These are phyloP conservation scores for Trichoderma atrobrunneum DNA, from an alignment of 2,329 filamentous ascomycete genomes.

Conservation along the genomic window DNA sequence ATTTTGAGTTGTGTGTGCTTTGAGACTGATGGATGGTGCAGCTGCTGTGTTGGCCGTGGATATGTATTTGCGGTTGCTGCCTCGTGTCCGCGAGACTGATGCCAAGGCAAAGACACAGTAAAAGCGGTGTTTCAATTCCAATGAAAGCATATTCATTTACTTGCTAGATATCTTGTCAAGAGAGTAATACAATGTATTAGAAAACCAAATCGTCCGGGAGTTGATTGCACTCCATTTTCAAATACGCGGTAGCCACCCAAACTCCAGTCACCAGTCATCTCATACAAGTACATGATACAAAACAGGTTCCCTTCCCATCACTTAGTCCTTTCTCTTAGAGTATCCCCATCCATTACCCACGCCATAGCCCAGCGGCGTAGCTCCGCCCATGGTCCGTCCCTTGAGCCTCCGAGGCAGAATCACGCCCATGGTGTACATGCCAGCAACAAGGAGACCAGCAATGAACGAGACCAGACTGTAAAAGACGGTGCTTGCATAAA, in stretches of 20 bases:
- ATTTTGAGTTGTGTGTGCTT: neutral
- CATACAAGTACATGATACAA: constrained; percentile 13
- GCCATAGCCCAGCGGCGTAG: constrained; percentile 57
- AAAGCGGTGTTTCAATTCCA: neutral
- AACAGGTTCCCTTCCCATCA: neutral
- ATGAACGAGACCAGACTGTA: constrained; percentile 59
- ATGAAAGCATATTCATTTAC: neutral
- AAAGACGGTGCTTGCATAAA: constrained; percentile 62
- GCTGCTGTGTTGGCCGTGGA: constrained; percentile 51
- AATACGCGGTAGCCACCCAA: constrained; percentile 12
- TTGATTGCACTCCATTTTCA: neutral
- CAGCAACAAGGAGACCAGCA: constrained; percentile 52
- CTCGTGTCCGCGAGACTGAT: constrained; percentile 37
- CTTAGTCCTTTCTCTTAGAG: constrained; percentile 46
- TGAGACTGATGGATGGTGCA: constrained; percentile 26
- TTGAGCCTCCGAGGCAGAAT: constrained; percentile 54
- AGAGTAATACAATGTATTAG: neutral
- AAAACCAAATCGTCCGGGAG: neutral
- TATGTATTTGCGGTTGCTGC: constrained; percentile 53
- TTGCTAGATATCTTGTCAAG: neutral
- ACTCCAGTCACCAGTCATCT: constrained; percentile 5
- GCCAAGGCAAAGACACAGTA: constrained; percentile 38
- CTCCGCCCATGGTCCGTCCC: constrained; percentile 52
- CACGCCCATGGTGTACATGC: constrained; percentile 59
- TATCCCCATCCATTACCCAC: constrained; percentile 62